Evolutionary conservation across 2,329 filamentous ascomycete species (phyloP).

Genomic region (Zasmidium angulare): DNA sequence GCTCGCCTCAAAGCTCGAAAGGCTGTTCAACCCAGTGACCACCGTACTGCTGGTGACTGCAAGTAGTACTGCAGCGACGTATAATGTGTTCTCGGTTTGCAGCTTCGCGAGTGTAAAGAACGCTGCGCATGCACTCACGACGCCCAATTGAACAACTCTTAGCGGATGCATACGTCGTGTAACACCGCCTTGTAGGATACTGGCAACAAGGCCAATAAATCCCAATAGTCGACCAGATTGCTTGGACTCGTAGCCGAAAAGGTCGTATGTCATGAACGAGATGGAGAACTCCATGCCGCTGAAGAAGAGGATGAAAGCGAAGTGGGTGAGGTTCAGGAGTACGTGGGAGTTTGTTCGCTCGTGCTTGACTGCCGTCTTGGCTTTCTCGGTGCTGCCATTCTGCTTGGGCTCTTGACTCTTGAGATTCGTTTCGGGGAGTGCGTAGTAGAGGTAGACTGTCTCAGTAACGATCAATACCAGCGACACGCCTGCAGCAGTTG

Average conservation of each 20-base stretch:
- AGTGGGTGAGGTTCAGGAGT: conserved; percentile 80
- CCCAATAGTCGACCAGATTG: conserved; percentile 85
- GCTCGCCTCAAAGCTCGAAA: conserved; percentile 85
- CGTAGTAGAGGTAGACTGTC: conserved; percentile 81
- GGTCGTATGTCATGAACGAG: conserved; percentile 94
- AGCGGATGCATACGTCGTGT: conserved; percentile 82
- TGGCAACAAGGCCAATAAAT: conserved; percentile 86
- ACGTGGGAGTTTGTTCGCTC: conserved; percentile 76
- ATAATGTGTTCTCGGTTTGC: conserved; percentile 67
- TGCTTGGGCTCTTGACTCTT: conserved; percentile 20
- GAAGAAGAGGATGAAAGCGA: conserved; percentile 92
- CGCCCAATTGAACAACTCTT: conserved; percentile 74
- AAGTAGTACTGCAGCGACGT: conserved; percentile 77
- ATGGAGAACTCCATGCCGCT: conserved; percentile 97
- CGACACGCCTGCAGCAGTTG: conserved; percentile 84
- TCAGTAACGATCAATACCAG: conserved; percentile 81
- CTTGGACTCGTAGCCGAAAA: conserved; percentile 78
- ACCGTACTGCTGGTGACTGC: conserved; percentile 92
- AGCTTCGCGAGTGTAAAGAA: conserved; percentile 78
- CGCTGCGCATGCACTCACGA: conserved; percentile 72
- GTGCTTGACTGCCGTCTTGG: conserved; percentile 32
- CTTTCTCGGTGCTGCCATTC: conserved; percentile 22
- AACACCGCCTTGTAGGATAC: conserved; percentile 88
- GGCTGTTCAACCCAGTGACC: conserved; percentile 86
- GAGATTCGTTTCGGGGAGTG: conserved; percentile 80